These are phyloP conservation scores for Penicillium sp. DNA, from an alignment of 2,329 filamentous ascomycete genomes.

Conservation along the genomic window DNA sequence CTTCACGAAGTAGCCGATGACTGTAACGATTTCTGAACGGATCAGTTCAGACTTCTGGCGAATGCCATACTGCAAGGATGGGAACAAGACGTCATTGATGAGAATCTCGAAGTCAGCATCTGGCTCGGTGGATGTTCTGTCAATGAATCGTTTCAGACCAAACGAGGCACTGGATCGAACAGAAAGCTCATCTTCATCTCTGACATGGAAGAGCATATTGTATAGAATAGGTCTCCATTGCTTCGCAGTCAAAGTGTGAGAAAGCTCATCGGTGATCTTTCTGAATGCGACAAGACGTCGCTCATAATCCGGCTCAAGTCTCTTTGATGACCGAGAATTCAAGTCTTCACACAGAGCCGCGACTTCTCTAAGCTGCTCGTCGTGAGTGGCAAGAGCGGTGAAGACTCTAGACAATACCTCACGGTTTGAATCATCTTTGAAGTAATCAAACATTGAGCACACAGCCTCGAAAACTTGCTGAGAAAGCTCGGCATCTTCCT, in stretches of 20 bases:
- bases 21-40: constrained; percentile 75
- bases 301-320: constrained; percentile 85
- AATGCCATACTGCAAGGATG: constrained; percentile 73
- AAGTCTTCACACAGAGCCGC: constrained; percentile 73
- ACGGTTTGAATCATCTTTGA: constrained; percentile 78
- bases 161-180: constrained; percentile 83
- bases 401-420: constrained; percentile 73
- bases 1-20: constrained; percentile 77
- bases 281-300: constrained; percentile 76
- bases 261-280: constrained; percentile 65
- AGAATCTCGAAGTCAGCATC: constrained; percentile 57
- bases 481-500: constrained; percentile 60
- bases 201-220: constrained; percentile 86
- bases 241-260: constrained; percentile 60
- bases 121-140: constrained; percentile 53
- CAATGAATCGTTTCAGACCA: constrained; percentile 74
- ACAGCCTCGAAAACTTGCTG: constrained; percentile 71
- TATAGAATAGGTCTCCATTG: constrained; percentile 88
- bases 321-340: constrained; percentile 73
- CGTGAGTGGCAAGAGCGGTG: constrained; percentile 66
- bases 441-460: constrained; percentile 83
- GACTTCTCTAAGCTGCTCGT: constrained; percentile 61
- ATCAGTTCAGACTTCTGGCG: constrained; percentile 81
- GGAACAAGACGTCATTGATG: constrained; percentile 67
- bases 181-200: constrained; percentile 82